Conservation (phyloP, 148 eudicot species). For the Rhododendron mucronatum region DNA sequence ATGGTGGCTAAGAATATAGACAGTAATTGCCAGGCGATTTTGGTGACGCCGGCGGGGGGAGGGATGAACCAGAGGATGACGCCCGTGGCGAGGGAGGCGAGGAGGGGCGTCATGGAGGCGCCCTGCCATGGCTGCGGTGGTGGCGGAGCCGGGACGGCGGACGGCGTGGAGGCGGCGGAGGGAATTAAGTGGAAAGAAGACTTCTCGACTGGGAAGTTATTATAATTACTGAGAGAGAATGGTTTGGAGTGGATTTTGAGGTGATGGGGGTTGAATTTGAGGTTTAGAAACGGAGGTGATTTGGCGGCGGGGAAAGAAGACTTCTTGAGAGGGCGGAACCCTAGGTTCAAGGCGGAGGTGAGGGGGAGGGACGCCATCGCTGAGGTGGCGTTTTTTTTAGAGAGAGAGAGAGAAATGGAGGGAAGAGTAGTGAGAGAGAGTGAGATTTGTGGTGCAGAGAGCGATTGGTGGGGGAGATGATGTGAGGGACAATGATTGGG, state of each 20-base stretch:
- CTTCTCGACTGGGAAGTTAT: slow-evolving; percentile 2
- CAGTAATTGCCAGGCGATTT: slow-evolving; percentile 72
- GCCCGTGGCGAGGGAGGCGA: slow-evolving; percentile 69
- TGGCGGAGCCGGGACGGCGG: not conserved
- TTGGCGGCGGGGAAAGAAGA: not conserved
- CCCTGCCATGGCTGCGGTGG: slow-evolving; percentile 49
- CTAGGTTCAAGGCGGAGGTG: slow-evolving; percentile 37
- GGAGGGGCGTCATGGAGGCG: slow-evolving; percentile 57
- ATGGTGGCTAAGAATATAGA: slow-evolving; percentile 81
- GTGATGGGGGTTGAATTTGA: not conserved
- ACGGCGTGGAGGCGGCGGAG: slow-evolving; percentile 18
- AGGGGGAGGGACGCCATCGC: slow-evolving; percentile 68
- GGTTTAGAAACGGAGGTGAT: slow-evolving; percentile 19
- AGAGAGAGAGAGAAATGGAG: not conserved
- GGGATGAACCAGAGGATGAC: slow-evolving; percentile 74
- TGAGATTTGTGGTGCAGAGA: not conserved
- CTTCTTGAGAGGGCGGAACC: slow-evolving; percentile 23
- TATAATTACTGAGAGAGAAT: not conserved
- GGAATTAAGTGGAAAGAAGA: not conserved
- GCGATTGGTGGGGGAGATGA: not conserved
- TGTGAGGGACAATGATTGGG: not conserved
- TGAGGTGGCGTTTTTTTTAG: slow-evolving; percentile 12
- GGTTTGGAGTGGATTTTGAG: not conserved
- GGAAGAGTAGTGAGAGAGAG: not conserved
- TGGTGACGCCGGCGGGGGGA: slow-evolving; percentile 60